A percentile compares a stretch with the other conserved stretches of the same genome.
Evolutionary conservation across 306 rosid genomes (phyloP).

Genomic region (Inga leiocalycina): DNA sequence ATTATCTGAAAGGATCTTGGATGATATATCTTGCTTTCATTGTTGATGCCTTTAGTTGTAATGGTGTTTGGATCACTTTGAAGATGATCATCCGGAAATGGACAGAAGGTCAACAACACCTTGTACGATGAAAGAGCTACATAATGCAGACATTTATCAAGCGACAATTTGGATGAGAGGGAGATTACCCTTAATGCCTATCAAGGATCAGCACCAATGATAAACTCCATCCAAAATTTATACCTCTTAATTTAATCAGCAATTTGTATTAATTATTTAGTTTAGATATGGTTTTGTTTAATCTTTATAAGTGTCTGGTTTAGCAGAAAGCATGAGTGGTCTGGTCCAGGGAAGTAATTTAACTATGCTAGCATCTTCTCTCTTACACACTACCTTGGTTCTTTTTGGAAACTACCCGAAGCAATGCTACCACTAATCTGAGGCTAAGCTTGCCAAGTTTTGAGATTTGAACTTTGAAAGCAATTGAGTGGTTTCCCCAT

Average conservation of each 20-base stretch:
- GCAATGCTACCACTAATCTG: background rate
- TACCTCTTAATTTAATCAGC: constrained; percentile 1
- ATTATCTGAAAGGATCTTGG: constrained; percentile 26
- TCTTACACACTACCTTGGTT: background rate
- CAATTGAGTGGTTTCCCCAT: background rate
- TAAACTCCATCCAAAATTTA: constrained; percentile 12
- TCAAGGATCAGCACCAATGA: constrained; percentile 21
- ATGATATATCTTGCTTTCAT: constrained; percentile 18
- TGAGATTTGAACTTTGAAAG: background rate
- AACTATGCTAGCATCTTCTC: background rate
- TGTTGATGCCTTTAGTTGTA: background rate
- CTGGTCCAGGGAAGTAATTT: background rate
- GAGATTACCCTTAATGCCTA: background rate
- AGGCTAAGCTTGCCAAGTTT: background rate
- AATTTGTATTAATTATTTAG: background rate
- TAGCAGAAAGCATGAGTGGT: background rate
- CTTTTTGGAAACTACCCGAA: background rate
- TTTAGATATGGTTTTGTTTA: constrained; percentile 8
- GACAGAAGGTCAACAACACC: constrained; percentile 9
- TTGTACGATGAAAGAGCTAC: constrained; percentile 14
- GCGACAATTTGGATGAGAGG: constrained; percentile 27
- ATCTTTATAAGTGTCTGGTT: background rate
- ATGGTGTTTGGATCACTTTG: background rate
- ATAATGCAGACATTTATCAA: constrained; percentile 18
- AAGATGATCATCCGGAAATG: background rate